A percentile compares a stretch with the other conserved stretches of the same genome.
phyloP scores from a whole-genome alignment of 73 alveolate genomes.

The Symbiodinium natans region DNA sequence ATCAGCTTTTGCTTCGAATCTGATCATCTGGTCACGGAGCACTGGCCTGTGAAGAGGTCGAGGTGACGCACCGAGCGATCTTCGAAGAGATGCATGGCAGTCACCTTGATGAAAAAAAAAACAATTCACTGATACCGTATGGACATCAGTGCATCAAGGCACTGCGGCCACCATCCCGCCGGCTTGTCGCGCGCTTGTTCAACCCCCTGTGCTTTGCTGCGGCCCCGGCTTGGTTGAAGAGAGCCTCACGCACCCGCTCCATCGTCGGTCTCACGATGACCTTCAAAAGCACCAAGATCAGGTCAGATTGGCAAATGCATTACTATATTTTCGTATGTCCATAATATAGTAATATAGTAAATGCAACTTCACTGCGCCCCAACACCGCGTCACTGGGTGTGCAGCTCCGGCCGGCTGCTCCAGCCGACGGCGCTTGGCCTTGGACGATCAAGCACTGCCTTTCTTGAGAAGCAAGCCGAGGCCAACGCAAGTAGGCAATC shows the following conservation, averaged over 20 bases:
- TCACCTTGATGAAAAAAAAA: constrained; percentile 25
- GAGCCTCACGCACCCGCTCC: constrained; percentile 79
- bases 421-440: constrained; percentile 83
- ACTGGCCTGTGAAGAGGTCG: constrained; percentile 78
- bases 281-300: too few relatives aligned
- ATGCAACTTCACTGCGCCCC: too few relatives aligned
- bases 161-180: not conserved
- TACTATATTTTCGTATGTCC: too few relatives aligned
- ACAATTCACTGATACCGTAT: not conserved
- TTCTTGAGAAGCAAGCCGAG: too few relatives aligned
- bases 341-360: too few relatives aligned
- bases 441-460: too few relatives aligned
- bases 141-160: not conserved
- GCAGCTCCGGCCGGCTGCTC: constrained; percentile 70
- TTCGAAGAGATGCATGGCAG: constrained; percentile 86
- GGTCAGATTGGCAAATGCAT: not conserved
- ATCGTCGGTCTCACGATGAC: constrained; percentile 53
- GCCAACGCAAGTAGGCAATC: too few relatives aligned
- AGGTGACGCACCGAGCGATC: constrained; percentile 86
- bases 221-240: constrained; percentile 33
- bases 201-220: not conserved
- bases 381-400: too few relatives aligned
- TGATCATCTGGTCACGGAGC: too few relatives aligned
- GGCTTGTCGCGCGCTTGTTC: not conserved
- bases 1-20: too few relatives aligned